These are phyloP conservation scores for Lachnellula subtilissima DNA, from an alignment of 2,329 filamentous ascomycete genomes.

Conservation along the genomic window DNA sequence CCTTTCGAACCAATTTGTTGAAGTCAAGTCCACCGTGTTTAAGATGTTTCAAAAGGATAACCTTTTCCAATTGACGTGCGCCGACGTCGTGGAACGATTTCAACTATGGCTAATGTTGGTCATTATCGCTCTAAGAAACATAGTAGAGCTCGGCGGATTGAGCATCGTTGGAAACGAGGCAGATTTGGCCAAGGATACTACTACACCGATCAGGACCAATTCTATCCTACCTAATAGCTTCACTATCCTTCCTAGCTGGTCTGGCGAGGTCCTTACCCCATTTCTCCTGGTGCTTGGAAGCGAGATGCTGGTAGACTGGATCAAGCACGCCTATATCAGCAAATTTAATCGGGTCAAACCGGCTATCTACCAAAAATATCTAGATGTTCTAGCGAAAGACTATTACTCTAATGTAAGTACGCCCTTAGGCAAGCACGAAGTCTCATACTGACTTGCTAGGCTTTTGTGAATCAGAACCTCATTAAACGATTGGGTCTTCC, in stretches of 20 bases:
- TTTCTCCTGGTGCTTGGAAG: slow-evolving; percentile 92
- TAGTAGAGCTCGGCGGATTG: slow-evolving; percentile 89
- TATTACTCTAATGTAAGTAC: slow-evolving; percentile 83
- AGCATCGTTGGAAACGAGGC: slow-evolving; percentile 47
- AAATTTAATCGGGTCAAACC: slow-evolving; percentile 99
- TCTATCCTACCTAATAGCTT: slow-evolving; percentile 88
- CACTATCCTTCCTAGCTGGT: slow-evolving; percentile 80
- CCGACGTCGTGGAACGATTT: slow-evolving; percentile 94
- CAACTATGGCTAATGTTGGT: slow-evolving; percentile 96
- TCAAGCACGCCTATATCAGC: slow-evolving; percentile 96
- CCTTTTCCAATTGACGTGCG: slow-evolving; percentile 91
- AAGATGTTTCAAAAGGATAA: slow-evolving; percentile 99
- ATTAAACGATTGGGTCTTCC: slow-evolving; percentile 86
- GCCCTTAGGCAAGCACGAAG: neutral
- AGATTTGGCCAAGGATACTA: slow-evolving; percentile 45
- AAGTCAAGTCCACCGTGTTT: slow-evolving; percentile 98
- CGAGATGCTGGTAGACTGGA: slow-evolving; percentile 93
- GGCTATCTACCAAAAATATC: slow-evolving; percentile 78
- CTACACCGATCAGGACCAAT: slow-evolving; percentile 58
- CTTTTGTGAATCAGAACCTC: slow-evolving; percentile 84
- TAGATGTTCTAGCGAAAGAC: slow-evolving; percentile 93
- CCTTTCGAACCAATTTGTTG: slow-evolving; percentile 96
- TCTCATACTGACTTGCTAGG: slow-evolving; percentile 42
- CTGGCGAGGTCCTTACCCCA: slow-evolving; percentile 83
- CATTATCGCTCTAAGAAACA: slow-evolving; percentile 93